phyloP scores from a whole-genome alignment of 257 asterid species.

The Capsicum pubescens region DNA sequence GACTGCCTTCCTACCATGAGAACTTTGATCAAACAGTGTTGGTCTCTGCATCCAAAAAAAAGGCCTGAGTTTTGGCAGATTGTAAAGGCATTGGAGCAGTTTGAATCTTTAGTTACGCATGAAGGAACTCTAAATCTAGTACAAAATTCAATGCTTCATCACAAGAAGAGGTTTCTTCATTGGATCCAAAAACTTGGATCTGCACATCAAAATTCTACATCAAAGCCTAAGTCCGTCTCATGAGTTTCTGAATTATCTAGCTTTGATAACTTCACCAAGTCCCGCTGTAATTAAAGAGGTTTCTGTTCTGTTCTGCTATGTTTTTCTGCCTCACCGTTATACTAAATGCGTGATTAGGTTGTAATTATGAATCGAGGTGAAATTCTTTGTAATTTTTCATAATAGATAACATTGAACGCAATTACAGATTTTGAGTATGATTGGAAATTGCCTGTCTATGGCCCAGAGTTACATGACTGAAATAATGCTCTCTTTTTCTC shows the following conservation, averaged over 20 bases:
- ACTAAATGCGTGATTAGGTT: constrained; percentile 33
- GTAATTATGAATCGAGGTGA: constrained; percentile 32
- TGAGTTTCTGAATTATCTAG: constrained; percentile 33
- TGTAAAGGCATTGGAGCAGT: too few species aligned
- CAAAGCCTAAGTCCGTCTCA: constrained; percentile 43
- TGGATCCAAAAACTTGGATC: constrained; percentile 1
- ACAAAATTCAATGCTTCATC: too few species aligned
- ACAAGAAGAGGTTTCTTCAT: too few species aligned
- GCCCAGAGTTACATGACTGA: not conserved
- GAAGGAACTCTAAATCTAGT: too few species aligned
- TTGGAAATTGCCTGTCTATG: constrained; percentile 6
- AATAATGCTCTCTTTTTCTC: not conserved
- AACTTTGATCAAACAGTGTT: constrained; percentile 51
- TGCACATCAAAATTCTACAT: constrained; percentile 37
- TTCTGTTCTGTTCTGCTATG: constrained; percentile 29
- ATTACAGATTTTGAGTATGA: constrained; percentile 21
- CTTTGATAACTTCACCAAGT: constrained; percentile 33
- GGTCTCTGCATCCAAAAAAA: constrained; percentile 50
- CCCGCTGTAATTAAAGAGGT: constrained; percentile 33
- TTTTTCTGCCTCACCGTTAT: constrained; percentile 28
- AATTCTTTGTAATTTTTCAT: constrained; percentile 32
- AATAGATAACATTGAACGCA: constrained; percentile 29
- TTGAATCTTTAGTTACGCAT: too few species aligned
- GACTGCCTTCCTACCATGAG: constrained; percentile 44
- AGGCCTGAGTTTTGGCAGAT: constrained; percentile 41